These are phyloP conservation scores for Closterium sp. DNA, from an alignment of 139 green algal genomes.

Conservation along the genomic window DNA sequence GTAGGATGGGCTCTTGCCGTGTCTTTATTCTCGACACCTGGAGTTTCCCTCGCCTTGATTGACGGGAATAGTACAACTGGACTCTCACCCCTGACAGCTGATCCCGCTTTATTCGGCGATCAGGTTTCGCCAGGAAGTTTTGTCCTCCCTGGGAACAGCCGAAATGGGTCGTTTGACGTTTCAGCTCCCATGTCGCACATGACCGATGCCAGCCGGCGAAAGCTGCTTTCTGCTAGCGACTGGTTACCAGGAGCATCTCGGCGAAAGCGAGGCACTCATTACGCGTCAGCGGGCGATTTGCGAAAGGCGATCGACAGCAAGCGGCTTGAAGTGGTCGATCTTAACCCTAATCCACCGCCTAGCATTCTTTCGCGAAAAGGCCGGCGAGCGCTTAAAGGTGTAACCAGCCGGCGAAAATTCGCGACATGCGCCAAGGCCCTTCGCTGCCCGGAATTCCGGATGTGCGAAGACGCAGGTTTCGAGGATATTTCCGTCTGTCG, in stretches of 20 bases:
- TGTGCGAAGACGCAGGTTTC: not conserved
- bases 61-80: not conserved
- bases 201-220: not conserved
- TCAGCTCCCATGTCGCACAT: not conserved
- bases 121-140: not conserved
- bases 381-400: not conserved
- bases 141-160: not conserved
- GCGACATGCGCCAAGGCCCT: not conserved
- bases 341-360: not conserved
- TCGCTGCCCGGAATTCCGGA: not conserved
- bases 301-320: not conserved
- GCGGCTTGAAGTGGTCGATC: not conserved
- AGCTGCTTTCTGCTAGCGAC: not conserved
- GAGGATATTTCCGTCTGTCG: not conserved
- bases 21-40: not conserved
- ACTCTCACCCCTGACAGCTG: not conserved
- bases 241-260: not conserved
- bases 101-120: not conserved
- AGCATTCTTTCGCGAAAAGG: not conserved
- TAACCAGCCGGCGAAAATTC: not conserved
- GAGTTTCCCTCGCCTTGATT: too few species aligned
- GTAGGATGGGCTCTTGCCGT: too few species aligned
- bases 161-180: not conserved
- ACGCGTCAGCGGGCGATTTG: not conserved
- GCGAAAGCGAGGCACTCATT: not conserved